Evolutionary conservation across 164 flowering plant species (phyloP), one percentile per base, ranked within the genome.

Genomic region (Tinospora cordifolia): DNA sequence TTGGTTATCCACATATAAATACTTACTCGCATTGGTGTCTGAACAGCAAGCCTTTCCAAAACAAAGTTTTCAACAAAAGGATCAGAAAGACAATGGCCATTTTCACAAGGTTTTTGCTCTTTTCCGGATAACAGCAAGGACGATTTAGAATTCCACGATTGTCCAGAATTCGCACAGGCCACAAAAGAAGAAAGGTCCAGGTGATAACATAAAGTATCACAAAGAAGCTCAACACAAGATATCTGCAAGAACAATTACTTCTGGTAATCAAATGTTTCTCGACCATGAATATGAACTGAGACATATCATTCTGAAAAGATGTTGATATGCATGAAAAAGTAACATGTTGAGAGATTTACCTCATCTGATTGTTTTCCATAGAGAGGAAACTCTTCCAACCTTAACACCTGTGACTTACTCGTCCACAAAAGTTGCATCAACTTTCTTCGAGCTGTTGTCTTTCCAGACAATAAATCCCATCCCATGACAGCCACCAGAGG

Each of bases 171-270:
- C 76, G 83, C 90, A 79, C 85, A 78, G 46, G 94, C 98, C 76
- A 87, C 97, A 81, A 92, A 95, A 64, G 90, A 86, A 79, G 98
- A 95, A 78, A 95, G 84, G 79, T 95, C 99, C 73, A 95, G 91
- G 63, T 82, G 93, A 82, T 90, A 92, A 75, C 98, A 95, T 76
- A 95, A 77, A 66, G 83, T 70, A 80, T 92, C 88, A 60, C 99
- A 95, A 69, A 92, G 91, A 84, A 88, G 87, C 69, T 92, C 98
- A 75, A 95, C 83, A 69, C 91, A 88, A 71, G 98, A 89, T 72
- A 75, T 78, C 99, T 95, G 91, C 79, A 80, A 81, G 34, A 66
- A 34, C 21, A 65, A 66, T 21, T 40, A 47, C 21, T n/a, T 40
- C 40, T 70, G 65, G 17, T 65, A 22, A 22, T 38, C 36, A 71